Conservation (phyloP, 2,329 filamentous ascomycete genomes). For the Ophiostoma himal-ulmi region DNA sequence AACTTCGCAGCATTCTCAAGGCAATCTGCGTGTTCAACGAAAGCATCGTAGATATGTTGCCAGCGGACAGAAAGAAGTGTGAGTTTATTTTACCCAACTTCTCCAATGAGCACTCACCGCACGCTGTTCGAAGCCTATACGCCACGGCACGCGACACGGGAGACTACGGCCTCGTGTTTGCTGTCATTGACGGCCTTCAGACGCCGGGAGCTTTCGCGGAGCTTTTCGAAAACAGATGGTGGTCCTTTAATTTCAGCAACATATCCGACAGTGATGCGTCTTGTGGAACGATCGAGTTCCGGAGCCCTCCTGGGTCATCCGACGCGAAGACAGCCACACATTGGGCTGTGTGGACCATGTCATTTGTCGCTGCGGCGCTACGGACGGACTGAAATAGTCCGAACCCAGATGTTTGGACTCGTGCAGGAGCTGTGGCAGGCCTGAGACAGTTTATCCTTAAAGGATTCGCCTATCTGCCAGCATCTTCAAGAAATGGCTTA, state of each 20-base stretch:
- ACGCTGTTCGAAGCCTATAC: not conserved
- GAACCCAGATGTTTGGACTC: not conserved
- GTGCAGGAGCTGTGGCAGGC: not conserved
- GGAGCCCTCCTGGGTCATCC: not conserved
- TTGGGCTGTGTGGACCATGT: not conserved
- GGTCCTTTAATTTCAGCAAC: not conserved
- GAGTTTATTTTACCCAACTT: not conserved
- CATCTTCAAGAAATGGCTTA: not conserved
- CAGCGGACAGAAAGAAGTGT: not conserved
- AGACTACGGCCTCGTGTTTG: not conserved
- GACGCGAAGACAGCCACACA: not conserved
- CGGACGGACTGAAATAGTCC: not conserved
- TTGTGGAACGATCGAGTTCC: not conserved
- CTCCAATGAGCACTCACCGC: not conserved
- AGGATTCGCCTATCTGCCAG: not conserved
- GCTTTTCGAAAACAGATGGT: not conserved
- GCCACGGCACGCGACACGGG: not conserved
- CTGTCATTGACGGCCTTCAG: not conserved
- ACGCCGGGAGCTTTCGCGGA: not conserved
- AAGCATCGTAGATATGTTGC: not conserved
- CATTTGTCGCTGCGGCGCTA: not conserved
- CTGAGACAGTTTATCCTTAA: not conserved
- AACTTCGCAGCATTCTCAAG: not conserved
- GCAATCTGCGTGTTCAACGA: not conserved
- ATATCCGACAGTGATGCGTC: not conserved